phyloP scores from a whole-genome alignment of 768 basidiomycete species.

The Boletus vinaceobasis region DNA sequence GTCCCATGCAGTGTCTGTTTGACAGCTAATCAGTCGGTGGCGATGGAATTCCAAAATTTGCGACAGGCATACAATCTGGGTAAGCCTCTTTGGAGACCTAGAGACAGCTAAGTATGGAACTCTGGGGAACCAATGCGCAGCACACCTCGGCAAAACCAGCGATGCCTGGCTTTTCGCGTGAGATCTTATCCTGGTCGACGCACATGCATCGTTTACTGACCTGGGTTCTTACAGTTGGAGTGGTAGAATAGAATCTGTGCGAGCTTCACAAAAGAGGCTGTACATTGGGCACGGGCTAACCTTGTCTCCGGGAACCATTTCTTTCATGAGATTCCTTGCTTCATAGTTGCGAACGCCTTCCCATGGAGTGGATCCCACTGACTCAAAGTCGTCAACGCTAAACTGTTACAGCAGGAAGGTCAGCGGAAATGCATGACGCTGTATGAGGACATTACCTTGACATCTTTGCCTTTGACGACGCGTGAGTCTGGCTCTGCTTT shows the following conservation, averaged over 20 bases:
- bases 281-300: slow-evolving; percentile 34
- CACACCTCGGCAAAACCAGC: slow-evolving; percentile 80
- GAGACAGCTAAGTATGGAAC: slow-evolving; percentile 3
- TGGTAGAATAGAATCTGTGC: slow-evolving; percentile 79
- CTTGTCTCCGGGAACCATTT: slow-evolving; percentile 74
- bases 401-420: slow-evolving; percentile 47
- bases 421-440: not conserved
- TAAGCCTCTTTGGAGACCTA: slow-evolving; percentile 83
- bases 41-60: not conserved
- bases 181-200: not conserved
- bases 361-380: slow-evolving; percentile 68
- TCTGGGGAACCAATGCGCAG: not conserved
- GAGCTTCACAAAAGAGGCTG: not conserved
- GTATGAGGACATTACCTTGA: slow-evolving; percentile 51
- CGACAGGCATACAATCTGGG: slow-evolving; percentile 68
- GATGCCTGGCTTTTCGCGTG: slow-evolving; percentile 47
- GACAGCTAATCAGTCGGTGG: slow-evolving; percentile 5
- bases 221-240: slow-evolving; percentile 81
- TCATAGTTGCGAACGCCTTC: slow-evolving; percentile 87
- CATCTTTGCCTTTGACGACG: slow-evolving; percentile 81
- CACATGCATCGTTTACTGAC: slow-evolving; percentile 34
- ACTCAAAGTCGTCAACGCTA: slow-evolving; percentile 83
- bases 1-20: slow-evolving; percentile 86
- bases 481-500: slow-evolving; percentile 87
- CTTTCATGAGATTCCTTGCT: slow-evolving; percentile 79